phyloP scores from a whole-genome alignment of 768 basidiomycete genomes.

The Amanita fuliginea region DNA sequence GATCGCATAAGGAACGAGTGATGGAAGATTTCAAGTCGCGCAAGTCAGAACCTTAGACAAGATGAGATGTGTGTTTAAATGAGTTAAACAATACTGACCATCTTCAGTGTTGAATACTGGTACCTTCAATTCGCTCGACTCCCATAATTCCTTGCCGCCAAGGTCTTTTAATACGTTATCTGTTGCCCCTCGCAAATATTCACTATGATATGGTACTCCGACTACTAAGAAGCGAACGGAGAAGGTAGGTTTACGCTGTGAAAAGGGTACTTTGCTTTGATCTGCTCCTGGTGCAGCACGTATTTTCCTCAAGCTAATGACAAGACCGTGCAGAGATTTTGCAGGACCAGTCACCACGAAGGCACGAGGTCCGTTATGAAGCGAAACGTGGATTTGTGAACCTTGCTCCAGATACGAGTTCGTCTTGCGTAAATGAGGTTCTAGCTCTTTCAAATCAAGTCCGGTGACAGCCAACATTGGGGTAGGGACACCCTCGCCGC shows the following conservation, averaged over 20 bases:
- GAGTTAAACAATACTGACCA: constrained; percentile 41
- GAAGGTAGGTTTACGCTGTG: constrained; percentile 91
- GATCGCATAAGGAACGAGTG: constrained; percentile 82
- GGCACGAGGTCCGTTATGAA: constrained; percentile 84
- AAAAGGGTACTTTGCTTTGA: constrained; percentile 90
- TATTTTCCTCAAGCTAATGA: constrained; percentile 82
- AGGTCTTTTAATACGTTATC: constrained; percentile 70
- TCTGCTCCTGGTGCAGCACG: constrained; percentile 81
- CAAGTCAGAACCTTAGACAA: constrained; percentile 67
- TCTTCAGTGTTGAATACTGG: constrained; percentile 90
- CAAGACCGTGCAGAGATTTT: constrained; percentile 87
- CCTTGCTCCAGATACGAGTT: constrained; percentile 76
- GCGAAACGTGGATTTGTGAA: constrained; percentile 75
- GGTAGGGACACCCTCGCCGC: constrained; percentile 86
- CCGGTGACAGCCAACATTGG: constrained; percentile 93
- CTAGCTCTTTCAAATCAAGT: constrained; percentile 61
- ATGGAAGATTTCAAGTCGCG: constrained; percentile 59
- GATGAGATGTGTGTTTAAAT: constrained; percentile 10
- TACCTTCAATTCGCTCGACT: constrained; percentile 54
- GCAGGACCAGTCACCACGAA: constrained; percentile 92
- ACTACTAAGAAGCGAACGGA: constrained; percentile 91
- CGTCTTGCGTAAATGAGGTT: constrained; percentile 75
- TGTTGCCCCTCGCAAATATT: constrained; percentile 65
- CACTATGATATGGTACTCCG: constrained; percentile 92
- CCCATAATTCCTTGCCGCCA: constrained; percentile 70